A percentile compares a stretch with the other conserved stretches of the same genome.
phyloP scores from a whole-genome alignment of 441 rosid genomes.

The Corymbia calophylla region DNA sequence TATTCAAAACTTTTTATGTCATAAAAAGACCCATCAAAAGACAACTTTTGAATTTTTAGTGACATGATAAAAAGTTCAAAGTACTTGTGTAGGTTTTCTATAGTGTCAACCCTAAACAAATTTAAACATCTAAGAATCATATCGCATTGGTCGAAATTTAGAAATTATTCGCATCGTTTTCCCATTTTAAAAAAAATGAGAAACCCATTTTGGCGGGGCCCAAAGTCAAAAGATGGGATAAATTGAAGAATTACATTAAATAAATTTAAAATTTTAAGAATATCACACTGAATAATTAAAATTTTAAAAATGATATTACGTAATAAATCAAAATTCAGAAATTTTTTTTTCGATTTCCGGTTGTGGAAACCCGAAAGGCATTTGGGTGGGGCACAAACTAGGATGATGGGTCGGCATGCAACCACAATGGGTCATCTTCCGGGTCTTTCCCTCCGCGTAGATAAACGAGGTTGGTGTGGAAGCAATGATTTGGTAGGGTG shows the following conservation, averaged over 20 bases:
- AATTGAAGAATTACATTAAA: not conserved
- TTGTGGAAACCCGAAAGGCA: not conserved
- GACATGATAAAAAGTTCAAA: fast-evolving
- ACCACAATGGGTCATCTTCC: not conserved
- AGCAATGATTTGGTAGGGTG: not conserved
- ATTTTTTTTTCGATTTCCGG: not conserved
- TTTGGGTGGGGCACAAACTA: not conserved
- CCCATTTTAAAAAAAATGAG: too few relatives aligned
- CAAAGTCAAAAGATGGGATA: too few relatives aligned
- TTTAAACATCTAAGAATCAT: fast-evolving
- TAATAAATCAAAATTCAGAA: fast-evolving
- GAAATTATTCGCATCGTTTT: too few relatives aligned
- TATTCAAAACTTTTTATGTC: too few relatives aligned
- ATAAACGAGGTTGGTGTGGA: not conserved
- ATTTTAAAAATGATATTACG: fast-evolving
- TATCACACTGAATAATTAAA: fast-evolving
- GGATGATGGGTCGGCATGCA: not conserved
- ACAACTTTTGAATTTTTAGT: not conserved
- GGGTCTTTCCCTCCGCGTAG: not conserved
- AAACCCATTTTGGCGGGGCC: not conserved
- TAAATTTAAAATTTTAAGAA: fast-evolving
- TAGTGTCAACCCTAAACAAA: fast-evolving
- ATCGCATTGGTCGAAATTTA: fast-evolving
- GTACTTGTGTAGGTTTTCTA: not conserved
- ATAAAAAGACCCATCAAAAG: too few relatives aligned